These are phyloP conservation scores for Auricularia sp. DNA, from an alignment of 768 basidiomycete genomes.

Conservation along the genomic window DNA sequence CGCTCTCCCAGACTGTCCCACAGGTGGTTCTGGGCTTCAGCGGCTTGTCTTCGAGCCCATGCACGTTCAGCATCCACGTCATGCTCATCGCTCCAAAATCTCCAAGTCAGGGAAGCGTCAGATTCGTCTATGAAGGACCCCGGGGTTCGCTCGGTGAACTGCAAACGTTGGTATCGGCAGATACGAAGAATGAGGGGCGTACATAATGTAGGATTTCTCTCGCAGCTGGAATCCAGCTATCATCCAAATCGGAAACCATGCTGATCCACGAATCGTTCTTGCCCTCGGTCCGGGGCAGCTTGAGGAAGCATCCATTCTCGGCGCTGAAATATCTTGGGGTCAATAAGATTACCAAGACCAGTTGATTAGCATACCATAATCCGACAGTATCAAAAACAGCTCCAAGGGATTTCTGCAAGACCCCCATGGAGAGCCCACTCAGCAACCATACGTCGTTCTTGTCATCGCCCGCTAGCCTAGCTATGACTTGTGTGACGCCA, in stretches of 20 bases:
- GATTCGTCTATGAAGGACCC: slow-evolving; percentile 79
- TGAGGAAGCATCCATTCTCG: slow-evolving; percentile 83
- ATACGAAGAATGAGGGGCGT: too few relatives aligned
- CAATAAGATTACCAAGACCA: too few relatives aligned
- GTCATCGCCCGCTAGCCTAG: too few relatives aligned
- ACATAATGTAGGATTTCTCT: slow-evolving; percentile 80
- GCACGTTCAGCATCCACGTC: slow-evolving; percentile 57
- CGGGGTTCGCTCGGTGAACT: slow-evolving; percentile 75
- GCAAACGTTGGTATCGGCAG: too few relatives aligned
- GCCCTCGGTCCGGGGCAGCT: slow-evolving; percentile 31
- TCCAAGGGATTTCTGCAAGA: too few relatives aligned
- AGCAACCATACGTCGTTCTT: too few relatives aligned
- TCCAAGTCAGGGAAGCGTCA: slow-evolving; percentile 74
- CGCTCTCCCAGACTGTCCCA: slow-evolving; percentile 81
- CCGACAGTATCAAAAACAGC: too few relatives aligned
- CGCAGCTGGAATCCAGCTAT: slow-evolving; percentile 74
- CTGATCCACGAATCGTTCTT: slow-evolving; percentile 53
- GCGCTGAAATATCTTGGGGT: too few relatives aligned
- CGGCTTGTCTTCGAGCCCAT: slow-evolving; percentile 81
- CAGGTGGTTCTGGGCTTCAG: slow-evolving; percentile 87
- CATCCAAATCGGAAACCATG: slow-evolving; percentile 68
- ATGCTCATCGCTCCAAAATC: slow-evolving; percentile 58
- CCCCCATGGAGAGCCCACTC: too few relatives aligned
- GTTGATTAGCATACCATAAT: too few relatives aligned
- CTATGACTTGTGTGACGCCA: too few relatives aligned